Evolutionary conservation across 202 grass and related monocot genomes (phyloP).

Genomic region (Hordeum pubiflorum): DNA sequence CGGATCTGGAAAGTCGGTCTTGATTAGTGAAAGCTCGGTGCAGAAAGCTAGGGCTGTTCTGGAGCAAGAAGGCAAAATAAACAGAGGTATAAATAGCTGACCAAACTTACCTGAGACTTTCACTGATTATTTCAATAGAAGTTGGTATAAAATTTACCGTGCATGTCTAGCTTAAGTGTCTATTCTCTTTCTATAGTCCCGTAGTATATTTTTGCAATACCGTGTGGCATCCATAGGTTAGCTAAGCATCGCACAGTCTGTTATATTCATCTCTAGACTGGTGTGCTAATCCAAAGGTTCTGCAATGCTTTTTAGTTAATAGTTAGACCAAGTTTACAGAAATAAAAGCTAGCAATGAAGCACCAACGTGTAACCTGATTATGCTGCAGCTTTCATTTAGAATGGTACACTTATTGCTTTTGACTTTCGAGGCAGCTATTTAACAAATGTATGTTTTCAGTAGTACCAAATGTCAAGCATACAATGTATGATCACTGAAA

Average conservation of each 20-base stretch:
- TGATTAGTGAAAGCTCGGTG: constrained; percentile 36
- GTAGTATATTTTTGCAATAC: not conserved
- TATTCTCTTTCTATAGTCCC: not conserved
- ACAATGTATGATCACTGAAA: not conserved
- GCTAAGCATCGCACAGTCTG: not conserved
- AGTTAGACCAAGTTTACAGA: constrained; percentile 1
- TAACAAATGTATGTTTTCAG: not conserved
- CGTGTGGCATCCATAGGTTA: not conserved
- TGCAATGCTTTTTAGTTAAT: constrained; percentile 14
- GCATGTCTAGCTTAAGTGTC: not conserved
- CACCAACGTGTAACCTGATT: not conserved
- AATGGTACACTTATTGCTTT: not conserved
- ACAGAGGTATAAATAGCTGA: constrained; percentile 14
- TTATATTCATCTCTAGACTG: not conserved
- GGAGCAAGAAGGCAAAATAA: constrained; percentile 34
- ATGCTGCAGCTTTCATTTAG: constrained; percentile 13
- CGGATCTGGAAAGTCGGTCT: constrained; percentile 46
- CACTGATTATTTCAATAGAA: not conserved
- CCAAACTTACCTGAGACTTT: not conserved
- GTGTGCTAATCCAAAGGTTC: not conserved
- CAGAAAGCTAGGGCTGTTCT: constrained; percentile 44
- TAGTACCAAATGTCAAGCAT: not conserved
- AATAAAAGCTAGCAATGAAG: not conserved
- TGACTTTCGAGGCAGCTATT: not conserved
- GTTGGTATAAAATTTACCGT: not conserved